These are phyloP conservation scores for Calycina herbarum DNA, from an alignment of 2,329 filamentous ascomycete genomes.

Conservation along the genomic window DNA sequence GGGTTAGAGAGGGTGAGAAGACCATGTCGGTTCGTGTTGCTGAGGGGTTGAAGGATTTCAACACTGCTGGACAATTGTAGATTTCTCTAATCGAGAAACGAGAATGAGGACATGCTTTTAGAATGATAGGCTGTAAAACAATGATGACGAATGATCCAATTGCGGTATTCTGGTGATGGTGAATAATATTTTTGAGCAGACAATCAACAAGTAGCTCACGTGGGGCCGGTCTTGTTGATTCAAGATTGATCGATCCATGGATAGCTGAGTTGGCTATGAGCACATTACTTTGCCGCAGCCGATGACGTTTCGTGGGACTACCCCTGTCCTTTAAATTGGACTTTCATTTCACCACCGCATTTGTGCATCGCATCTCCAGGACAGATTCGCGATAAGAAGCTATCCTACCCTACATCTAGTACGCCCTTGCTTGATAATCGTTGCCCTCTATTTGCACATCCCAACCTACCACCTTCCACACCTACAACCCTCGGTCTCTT, in stretches of 20 bases:
- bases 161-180: background rate
- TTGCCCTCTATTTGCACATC: background rate
- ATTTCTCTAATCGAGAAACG: slow-evolving; percentile 6
- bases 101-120: background rate
- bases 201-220: background rate
- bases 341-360: background rate
- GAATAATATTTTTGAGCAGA: background rate
- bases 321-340: slow-evolving; percentile 2
- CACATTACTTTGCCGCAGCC: background rate
- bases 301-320: background rate
- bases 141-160: slow-evolving; percentile 9
- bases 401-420: background rate
- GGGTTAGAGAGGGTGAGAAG: slow-evolving; percentile 97
- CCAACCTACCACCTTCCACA: background rate
- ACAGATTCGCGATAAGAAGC: background rate
- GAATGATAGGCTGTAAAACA: slow-evolving; percentile 15
- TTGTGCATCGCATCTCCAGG: background rate
- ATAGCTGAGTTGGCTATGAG: background rate
- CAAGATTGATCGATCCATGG: background rate
- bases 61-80: slow-evolving; percentile 77
- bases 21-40: slow-evolving; percentile 82
- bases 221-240: background rate
- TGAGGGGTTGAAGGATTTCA: slow-evolving; percentile 88
- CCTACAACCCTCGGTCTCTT: slow-evolving; percentile 2
- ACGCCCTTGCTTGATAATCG: background rate